phyloP scores from a whole-genome alignment of 2,329 filamentous ascomycete species.

The Pseudogymnoascus sp. region DNA sequence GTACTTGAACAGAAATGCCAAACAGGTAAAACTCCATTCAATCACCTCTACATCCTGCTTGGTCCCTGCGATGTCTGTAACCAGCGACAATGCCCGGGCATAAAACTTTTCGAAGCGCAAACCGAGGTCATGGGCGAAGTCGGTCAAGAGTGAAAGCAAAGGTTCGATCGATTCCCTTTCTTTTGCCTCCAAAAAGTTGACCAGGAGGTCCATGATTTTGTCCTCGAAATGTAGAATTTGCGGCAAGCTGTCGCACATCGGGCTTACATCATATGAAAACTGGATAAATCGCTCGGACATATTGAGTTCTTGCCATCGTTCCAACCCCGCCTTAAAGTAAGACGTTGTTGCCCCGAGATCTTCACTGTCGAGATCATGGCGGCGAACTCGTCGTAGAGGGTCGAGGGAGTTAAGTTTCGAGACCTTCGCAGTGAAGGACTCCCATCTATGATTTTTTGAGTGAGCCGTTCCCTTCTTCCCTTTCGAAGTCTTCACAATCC shows the following conservation, averaged over 20 bases:
- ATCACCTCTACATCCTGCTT: slow-evolving; percentile 80
- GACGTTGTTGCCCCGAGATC: slow-evolving; percentile 71
- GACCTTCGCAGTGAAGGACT: slow-evolving; percentile 85
- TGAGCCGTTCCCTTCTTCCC: slow-evolving; percentile 64
- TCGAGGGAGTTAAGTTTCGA: slow-evolving; percentile 84
- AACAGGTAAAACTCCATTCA: slow-evolving; percentile 91
- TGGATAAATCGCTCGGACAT: slow-evolving; percentile 70
- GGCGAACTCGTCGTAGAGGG: slow-evolving; percentile 80
- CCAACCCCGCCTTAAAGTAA: slow-evolving; percentile 73
- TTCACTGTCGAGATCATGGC: slow-evolving; percentile 73
- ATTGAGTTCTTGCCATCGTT: slow-evolving; percentile 89
- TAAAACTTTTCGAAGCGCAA: slow-evolving; percentile 85
- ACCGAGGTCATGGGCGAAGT: slow-evolving; percentile 91
- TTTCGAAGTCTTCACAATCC: slow-evolving; percentile 62
- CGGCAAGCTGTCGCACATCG: slow-evolving; percentile 80
- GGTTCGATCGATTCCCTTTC: slow-evolving; percentile 79
- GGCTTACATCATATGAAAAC: slow-evolving; percentile 67
- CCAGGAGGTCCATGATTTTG: slow-evolving; percentile 70
- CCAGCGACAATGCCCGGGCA: slow-evolving; percentile 61
- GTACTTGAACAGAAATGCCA: slow-evolving; percentile 97
- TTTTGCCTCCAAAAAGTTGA: slow-evolving; percentile 66
- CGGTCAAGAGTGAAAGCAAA: slow-evolving; percentile 76
- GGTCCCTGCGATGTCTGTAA: slow-evolving; percentile 70
- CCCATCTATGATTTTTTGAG: slow-evolving; percentile 79
- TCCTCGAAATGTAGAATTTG: slow-evolving; percentile 88